Conservation (phyloP, 164 flowering plant genomes). For the Aristolochia fimbriata region DNA sequence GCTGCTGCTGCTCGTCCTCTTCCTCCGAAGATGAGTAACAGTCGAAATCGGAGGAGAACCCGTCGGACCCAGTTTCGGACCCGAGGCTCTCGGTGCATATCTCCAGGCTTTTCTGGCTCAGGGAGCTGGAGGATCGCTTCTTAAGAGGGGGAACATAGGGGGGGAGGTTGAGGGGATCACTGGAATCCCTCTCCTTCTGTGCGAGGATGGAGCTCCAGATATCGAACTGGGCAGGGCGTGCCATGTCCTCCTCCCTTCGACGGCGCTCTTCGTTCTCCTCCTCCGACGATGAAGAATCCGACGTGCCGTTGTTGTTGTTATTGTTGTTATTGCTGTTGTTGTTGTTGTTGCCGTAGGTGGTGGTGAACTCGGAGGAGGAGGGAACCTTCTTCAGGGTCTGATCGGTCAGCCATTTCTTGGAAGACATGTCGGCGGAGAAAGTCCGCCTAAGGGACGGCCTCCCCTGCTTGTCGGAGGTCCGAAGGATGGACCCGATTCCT, state of each 20-base stretch:
- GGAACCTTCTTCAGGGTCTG: conserved; percentile 35
- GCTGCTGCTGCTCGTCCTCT: conserved; percentile 16
- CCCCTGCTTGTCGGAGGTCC: conserved; percentile 8
- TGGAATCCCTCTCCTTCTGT: conserved; percentile 15
- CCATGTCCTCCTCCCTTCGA: conserved; percentile 7
- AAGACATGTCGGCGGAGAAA: conserved; percentile 64
- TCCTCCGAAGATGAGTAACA: conserved; percentile 30
- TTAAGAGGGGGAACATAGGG: conserved; percentile 67
- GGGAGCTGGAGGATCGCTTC: conserved; percentile 35
- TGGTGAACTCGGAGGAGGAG: conserved; percentile 18
- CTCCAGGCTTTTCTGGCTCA: conserved; percentile 62
- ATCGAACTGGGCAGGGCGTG: conserved; percentile 18
- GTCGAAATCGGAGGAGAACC: conserved; percentile 25
- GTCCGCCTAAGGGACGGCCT: conserved; percentile 39
- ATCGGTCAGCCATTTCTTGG: conserved; percentile 36
- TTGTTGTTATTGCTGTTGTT: too few relatives aligned
- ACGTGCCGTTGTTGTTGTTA: too few relatives aligned
- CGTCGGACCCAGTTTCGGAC: conserved; percentile 85
- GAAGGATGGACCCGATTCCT: conserved; percentile 50
- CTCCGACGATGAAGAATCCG: conserved; percentile 6
- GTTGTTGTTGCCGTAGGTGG: not conserved
- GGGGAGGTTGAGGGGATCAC: conserved; percentile 9
- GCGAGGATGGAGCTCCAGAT: conserved; percentile 47
- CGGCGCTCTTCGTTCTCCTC: conserved; percentile 7
- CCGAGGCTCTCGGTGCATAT: conserved; percentile 91